These are phyloP conservation scores for Euphorbia peplus DNA, from an alignment of 345 rosid genomes.

Conservation along the genomic window DNA sequence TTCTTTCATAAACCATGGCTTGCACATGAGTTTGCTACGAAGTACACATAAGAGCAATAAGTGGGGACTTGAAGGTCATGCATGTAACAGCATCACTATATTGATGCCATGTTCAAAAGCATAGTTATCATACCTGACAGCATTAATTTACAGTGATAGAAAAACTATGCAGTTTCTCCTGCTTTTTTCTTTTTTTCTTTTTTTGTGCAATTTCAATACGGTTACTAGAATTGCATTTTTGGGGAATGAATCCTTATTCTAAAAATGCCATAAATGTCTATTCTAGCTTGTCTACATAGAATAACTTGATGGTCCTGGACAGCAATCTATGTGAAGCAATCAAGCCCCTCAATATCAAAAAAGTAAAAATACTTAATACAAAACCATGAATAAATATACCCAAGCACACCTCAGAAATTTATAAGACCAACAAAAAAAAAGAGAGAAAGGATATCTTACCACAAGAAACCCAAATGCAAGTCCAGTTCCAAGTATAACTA, in stretches of 20 bases:
- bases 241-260: neutral
- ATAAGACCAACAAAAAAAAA: neutral
- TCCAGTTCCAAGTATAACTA: constrained; percentile 88
- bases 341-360: constrained; percentile 1
- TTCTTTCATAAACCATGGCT: neutral
- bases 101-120: neutral
- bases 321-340: neutral
- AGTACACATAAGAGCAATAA: neutral
- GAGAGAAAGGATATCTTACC: constrained; percentile 44
- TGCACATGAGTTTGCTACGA: neutral
- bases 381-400: neutral
- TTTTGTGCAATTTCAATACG: neutral
- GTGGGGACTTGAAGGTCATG: neutral
- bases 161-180: neutral
- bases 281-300: neutral
- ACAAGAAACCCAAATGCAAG: constrained; percentile 98
- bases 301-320: neutral
- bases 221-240: neutral
- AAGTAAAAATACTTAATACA: neutral
- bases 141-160: neutral
- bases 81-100: neutral
- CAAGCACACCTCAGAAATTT: neutral
- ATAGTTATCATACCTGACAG: neutral
- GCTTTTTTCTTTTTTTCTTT: too few species aligned
- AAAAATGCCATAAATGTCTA: neutral